Percentiles rank a stretch among this genome's conserved stretches.
Evolutionary conservation across 1,284 basidiomycete species (phyloP).

Genomic region (Tylopilus sp.): DNA sequence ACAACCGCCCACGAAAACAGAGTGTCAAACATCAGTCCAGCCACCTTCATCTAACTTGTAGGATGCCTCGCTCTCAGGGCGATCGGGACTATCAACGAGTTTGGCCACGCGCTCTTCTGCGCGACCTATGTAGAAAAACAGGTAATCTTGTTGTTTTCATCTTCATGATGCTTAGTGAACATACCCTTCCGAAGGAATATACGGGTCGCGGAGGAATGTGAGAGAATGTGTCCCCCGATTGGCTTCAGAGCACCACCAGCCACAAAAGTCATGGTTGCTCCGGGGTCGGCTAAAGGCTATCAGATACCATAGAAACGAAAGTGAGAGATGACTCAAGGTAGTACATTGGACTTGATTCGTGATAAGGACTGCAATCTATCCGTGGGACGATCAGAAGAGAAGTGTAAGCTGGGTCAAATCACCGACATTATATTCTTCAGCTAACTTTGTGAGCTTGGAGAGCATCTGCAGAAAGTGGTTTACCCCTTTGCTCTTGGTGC

Average conservation of each 20-base stretch:
- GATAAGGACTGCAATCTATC: slow-evolving; percentile 85
- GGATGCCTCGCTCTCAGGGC: slow-evolving; percentile 92
- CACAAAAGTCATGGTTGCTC: slow-evolving; percentile 94
- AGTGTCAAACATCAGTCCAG: slow-evolving; percentile 76
- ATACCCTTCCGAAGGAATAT: slow-evolving; percentile 91
- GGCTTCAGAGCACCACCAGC: slow-evolving; percentile 90
- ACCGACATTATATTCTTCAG: slow-evolving; percentile 87
- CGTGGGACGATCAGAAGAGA: slow-evolving; percentile 33
- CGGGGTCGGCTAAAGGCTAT: slow-evolving; percentile 80
- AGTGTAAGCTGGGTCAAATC: slow-evolving; percentile 11
- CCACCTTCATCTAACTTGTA: slow-evolving; percentile 92
- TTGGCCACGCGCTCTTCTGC: slow-evolving; percentile 97
- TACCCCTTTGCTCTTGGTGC: slow-evolving; percentile 7
- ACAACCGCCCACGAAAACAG: neutral
- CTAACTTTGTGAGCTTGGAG: slow-evolving; percentile 89
- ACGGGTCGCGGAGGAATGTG: slow-evolving; percentile 87
- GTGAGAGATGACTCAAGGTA: slow-evolving; percentile 5
- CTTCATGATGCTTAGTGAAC: slow-evolving; percentile 17
- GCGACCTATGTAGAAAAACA: slow-evolving; percentile 64
- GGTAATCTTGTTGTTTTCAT: neutral
- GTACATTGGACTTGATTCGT: slow-evolving; percentile 94
- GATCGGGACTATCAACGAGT: slow-evolving; percentile 92
- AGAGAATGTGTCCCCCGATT: slow-evolving; percentile 89
- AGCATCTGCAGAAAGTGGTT: slow-evolving; percentile 70
- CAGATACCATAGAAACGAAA: slow-evolving; percentile 10